Percentiles rank a stretch among this genome's conserved stretches.
Evolutionary conservation across 352 stramenopile genomes (phyloP).

Genomic region (Globisporangium viniferum): DNA sequence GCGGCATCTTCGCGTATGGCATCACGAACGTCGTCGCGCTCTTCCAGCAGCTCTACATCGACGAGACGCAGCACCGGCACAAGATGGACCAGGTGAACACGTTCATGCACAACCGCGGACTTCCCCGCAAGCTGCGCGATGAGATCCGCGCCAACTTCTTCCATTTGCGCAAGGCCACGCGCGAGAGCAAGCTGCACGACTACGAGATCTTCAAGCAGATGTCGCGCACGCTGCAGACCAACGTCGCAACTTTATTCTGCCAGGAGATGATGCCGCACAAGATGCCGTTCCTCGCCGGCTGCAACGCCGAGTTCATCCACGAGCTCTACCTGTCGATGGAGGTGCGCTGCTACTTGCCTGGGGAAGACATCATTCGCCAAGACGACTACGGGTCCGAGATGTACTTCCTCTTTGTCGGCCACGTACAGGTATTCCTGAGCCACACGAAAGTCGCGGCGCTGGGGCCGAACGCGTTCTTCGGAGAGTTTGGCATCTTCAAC

Average conservation of each 20-base stretch:
- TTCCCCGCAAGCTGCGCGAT: slow-evolving; percentile 65
- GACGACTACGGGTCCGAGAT: slow-evolving; percentile 82
- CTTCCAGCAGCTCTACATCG: slow-evolving; percentile 73
- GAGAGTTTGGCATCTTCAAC: slow-evolving; percentile 80
- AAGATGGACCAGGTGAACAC: slow-evolving; percentile 79
- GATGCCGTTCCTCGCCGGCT: slow-evolving; percentile 71
- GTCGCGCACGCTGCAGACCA: slow-evolving; percentile 65
- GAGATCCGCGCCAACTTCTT: slow-evolving; percentile 81
- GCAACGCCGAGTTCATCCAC: slow-evolving; percentile 76
- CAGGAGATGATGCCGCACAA: slow-evolving; percentile 64
- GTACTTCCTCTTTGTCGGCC: slow-evolving; percentile 77
- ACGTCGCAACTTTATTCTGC: slow-evolving; percentile 71
- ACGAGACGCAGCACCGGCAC: slow-evolving; percentile 56
- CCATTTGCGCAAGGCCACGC: slow-evolving; percentile 69
- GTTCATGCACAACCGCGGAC: slow-evolving; percentile 62
- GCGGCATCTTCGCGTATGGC: slow-evolving; percentile 80
- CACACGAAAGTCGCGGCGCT: slow-evolving; percentile 60
- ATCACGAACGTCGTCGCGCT: slow-evolving; percentile 82
- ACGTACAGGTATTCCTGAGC: slow-evolving; percentile 71
- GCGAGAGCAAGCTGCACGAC: slow-evolving; percentile 67
- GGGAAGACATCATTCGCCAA: slow-evolving; percentile 76
- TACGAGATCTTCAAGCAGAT: slow-evolving; percentile 64
- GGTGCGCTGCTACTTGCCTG: slow-evolving; percentile 67
- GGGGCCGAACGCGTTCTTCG: slow-evolving; percentile 72
- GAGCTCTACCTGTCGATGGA: slow-evolving; percentile 75